Percentiles rank a stretch among this genome's conserved stretches.
These are phyloP conservation scores for Sclerotinia sclerotiorum DNA, from an alignment of 2,329 filamentous ascomycete genomes.

Conservation along the genomic window DNA sequence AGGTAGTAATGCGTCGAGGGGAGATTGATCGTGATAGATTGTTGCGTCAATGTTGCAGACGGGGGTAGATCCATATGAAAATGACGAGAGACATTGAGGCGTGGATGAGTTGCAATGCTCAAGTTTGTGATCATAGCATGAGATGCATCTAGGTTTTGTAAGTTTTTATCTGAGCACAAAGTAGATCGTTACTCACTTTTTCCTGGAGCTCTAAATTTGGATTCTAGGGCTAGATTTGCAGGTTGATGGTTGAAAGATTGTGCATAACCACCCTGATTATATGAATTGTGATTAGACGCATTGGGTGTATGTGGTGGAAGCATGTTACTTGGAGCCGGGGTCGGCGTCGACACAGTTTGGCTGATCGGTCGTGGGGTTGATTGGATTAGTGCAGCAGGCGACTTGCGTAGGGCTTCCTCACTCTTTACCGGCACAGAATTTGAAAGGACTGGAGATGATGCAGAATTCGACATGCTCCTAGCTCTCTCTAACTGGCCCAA, in stretches of 20 bases:
- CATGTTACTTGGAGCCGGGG: conserved; percentile 34
- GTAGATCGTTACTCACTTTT: conserved; percentile 46
- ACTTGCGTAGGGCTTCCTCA: conserved; percentile 38
- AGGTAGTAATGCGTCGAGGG: conserved; percentile 67
- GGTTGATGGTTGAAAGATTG: conserved; percentile 39
- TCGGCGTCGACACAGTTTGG: conserved; percentile 40
- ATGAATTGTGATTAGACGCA: conserved; percentile 29
- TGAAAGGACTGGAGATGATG: conserved; percentile 39
- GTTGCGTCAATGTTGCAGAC: conserved; percentile 63
- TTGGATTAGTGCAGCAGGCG: conserved; percentile 31
- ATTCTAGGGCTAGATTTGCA: conserved; percentile 45
- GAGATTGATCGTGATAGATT: conserved; percentile 71
- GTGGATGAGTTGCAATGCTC: conserved; percentile 66
- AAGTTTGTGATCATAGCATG: conserved; percentile 69
- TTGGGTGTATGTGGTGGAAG: conserved; percentile 38
- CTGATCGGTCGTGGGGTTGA: conserved; percentile 43
- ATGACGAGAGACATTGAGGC: conserved; percentile 59
- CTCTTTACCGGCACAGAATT: conserved; percentile 43
- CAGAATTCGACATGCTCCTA: conserved; percentile 39
- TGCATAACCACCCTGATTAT: conserved; percentile 34
- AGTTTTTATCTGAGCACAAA: conserved; percentile 27
- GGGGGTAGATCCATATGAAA: conserved; percentile 65
- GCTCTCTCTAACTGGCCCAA: conserved; percentile 38
- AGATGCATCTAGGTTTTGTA: conserved; percentile 46
- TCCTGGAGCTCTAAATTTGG: conserved; percentile 45